Evolutionary conservation across 2,329 filamentous ascomycete genomes (phyloP).

Genomic region (Volutella citrinella): DNA sequence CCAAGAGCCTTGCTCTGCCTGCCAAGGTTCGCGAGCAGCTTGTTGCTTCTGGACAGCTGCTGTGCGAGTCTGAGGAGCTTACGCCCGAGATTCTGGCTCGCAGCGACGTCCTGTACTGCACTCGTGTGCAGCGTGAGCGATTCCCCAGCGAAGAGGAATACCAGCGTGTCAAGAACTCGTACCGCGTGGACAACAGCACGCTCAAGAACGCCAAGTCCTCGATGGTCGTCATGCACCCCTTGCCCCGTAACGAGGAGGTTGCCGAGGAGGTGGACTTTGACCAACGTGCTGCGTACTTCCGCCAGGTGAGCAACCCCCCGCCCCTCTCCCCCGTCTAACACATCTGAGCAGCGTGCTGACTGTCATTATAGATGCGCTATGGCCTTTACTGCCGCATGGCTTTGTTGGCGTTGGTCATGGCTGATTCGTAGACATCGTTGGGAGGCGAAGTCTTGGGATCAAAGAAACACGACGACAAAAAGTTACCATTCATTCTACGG

Average conservation of each 20-base stretch:
- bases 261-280: slow-evolving; percentile 97
- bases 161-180: slow-evolving; percentile 82
- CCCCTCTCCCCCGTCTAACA: background rate
- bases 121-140: slow-evolving; percentile 92
- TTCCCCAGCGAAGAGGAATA: slow-evolving; percentile 81
- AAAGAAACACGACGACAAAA: background rate
- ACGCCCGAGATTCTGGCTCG: slow-evolving; percentile 82
- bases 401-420: slow-evolving; percentile 87
- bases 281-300: slow-evolving; percentile 93
- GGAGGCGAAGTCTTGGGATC: slow-evolving; percentile 8
- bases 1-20: slow-evolving; percentile 74
- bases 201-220: slow-evolving; percentile 87
- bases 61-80: slow-evolving; percentile 71
- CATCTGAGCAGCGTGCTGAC: slow-evolving; percentile 12
- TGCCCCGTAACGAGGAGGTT: slow-evolving; percentile 91
- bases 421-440: slow-evolving; percentile 24
- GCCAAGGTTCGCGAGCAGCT: slow-evolving; percentile 70
- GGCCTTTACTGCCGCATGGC: slow-evolving; percentile 98
- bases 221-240: slow-evolving; percentile 93
- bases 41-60: slow-evolving; percentile 69
- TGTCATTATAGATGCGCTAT: slow-evolving; percentile 78
- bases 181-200: slow-evolving; percentile 86
- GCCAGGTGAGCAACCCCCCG: slow-evolving; percentile 72
- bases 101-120: slow-evolving; percentile 95
- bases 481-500: background rate